Evolutionary conservation across 2,329 filamentous ascomycete species (phyloP).

Genomic region (Pseudocercospora crystallina): DNA sequence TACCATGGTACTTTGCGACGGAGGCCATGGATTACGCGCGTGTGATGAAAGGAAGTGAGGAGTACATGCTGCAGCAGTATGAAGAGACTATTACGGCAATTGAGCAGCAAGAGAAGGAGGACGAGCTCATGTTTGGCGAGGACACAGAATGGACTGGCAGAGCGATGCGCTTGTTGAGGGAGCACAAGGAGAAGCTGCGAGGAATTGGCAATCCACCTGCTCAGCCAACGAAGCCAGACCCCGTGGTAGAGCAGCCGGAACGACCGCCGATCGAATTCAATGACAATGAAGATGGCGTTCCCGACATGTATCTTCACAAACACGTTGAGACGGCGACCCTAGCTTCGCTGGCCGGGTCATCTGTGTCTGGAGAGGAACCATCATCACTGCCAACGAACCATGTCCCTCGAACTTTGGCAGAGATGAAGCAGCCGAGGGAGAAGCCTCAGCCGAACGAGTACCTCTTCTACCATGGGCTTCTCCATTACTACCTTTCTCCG

Average conservation of each 20-base stretch:
- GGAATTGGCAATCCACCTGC: slow-evolving; percentile 66
- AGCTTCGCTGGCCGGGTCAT: not conserved
- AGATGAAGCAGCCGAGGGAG: slow-evolving; percentile 47
- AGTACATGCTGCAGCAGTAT: slow-evolving; percentile 82
- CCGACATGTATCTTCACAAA: slow-evolving; percentile 50
- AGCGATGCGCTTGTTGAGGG: slow-evolving; percentile 71
- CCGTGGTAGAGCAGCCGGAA: slow-evolving; percentile 38
- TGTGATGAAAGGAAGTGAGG: slow-evolving; percentile 89
- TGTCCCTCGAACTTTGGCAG: slow-evolving; percentile 45
- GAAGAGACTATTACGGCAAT: slow-evolving; percentile 76
- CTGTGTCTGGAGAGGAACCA: slow-evolving; percentile 31
- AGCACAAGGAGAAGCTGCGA: slow-evolving; percentile 72
- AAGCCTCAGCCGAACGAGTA: slow-evolving; percentile 58
- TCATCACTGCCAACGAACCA: slow-evolving; percentile 6
- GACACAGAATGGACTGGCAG: slow-evolving; percentile 90
- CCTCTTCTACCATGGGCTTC: slow-evolving; percentile 83
- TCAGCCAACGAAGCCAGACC: slow-evolving; percentile 49
- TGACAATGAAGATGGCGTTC: slow-evolving; percentile 44
- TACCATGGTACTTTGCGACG: slow-evolving; percentile 93
- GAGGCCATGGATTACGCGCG: slow-evolving; percentile 93
- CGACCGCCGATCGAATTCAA: slow-evolving; percentile 47
- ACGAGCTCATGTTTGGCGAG: slow-evolving; percentile 87
- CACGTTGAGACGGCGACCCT: slow-evolving; percentile 19
- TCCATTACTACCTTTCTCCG: slow-evolving; percentile 85
- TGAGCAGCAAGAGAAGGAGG: slow-evolving; percentile 75